A percentile compares a stretch with the other conserved stretches of the same genome.
phyloP scores from a whole-genome alignment of 2,329 filamentous ascomycete species.

The Fonsecaea pedrosoi region DNA sequence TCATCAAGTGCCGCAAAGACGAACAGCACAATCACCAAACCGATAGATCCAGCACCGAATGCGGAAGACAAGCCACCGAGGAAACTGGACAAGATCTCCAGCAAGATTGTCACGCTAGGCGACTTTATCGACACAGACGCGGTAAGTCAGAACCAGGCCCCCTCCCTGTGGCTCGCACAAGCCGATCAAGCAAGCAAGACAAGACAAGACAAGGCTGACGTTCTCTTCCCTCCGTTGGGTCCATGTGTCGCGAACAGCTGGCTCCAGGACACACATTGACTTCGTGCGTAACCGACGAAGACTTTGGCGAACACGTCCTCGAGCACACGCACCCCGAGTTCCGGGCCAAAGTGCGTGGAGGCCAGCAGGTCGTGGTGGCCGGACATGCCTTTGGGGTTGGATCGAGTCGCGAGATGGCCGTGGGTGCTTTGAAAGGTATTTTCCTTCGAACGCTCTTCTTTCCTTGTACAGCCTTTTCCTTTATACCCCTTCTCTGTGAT shows the following conservation, averaged over 20 bases:
- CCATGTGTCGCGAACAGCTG: conserved; percentile 27
- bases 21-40: background rate
- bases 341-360: conserved; percentile 43
- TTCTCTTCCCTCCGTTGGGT: background rate
- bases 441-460: conserved; percentile 20
- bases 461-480: background rate
- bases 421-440: conserved; percentile 47
- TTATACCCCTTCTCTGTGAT: background rate
- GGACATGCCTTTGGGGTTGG: conserved; percentile 56
- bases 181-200: background rate
- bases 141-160: conserved; percentile 13
- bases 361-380: conserved; percentile 46
- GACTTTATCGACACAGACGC: conserved; percentile 58
- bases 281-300: conserved; percentile 51
- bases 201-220: conserved; percentile 7
- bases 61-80: conserved; percentile 6
- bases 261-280: conserved; percentile 68
- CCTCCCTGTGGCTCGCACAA: background rate
- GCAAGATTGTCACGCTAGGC: conserved; percentile 50
- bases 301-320: conserved; percentile 50
- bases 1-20: background rate
- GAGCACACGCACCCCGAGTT: conserved; percentile 52
- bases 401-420: conserved; percentile 55
- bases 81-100: conserved; percentile 20
- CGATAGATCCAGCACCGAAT: background rate